Base-by-base conservation (phyloP, 805 yeast species). In the Wickerhamomyces ciferrii region DNA sequence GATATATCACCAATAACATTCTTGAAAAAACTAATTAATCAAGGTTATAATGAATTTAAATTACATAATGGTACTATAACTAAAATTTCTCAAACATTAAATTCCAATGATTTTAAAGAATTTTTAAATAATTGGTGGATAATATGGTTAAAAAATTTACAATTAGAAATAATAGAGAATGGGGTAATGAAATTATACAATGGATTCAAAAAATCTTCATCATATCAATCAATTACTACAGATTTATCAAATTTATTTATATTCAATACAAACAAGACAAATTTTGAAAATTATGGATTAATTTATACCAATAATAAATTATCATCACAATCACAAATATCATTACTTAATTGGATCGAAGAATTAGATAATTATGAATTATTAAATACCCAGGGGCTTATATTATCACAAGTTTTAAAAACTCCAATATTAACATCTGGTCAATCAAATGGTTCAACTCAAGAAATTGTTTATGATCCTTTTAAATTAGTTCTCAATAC, bases 111-210 rank as follows among this genome's bases (percentile, higher is more conserved):
- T n/a, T 52, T 59, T 15, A 38, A 48, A 2, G 45, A 39, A 15
- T 44, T 44, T n/a, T 41, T 63, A 7, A 48, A 48, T 24, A 48
- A 49, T 18, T 71, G 75, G 75, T 71, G 74, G 73, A 47, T 39
- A 3, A 45, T 45, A 2, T 71, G 75, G 74, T 46, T 65, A 4
- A 38, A n/a, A 2, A 56, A 61, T 44, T 53, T 56, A 31, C 62
- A 42, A 9, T 20, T 65, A 24, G 62, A 55, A 11, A 32, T 69
- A 15, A 48, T 47, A 13, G 68, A 62, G 41, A 59, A 66, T 44
- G 75, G 75, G 0, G 43, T 62, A n/a, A 43, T 68, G 40, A 67
- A 63, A 42, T 32, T 63, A 24, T 48, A 62, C 5, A 41, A 59
- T 13, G 65, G 67, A 2, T 49, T 54, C 18, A 52, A 66, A 45